A percentile compares a stretch with the other conserved stretches of the same genome.
These are phyloP conservation scores for Talaromyces albobiverticillius DNA, from an alignment of 2,329 filamentous ascomycete species.

Conservation along the genomic window DNA sequence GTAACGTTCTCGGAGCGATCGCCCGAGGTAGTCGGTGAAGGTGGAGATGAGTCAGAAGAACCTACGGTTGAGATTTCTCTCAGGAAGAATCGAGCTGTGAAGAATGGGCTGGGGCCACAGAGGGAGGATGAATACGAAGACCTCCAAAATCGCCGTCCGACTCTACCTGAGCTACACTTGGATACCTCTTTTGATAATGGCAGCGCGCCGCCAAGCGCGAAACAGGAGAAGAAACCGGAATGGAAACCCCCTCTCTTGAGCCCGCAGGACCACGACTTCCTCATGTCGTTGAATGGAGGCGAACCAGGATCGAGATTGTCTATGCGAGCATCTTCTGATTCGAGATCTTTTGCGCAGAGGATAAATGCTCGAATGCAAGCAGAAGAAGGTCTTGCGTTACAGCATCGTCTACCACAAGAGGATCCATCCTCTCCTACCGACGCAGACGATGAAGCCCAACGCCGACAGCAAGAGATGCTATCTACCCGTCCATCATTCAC, in stretches of 20 bases:
- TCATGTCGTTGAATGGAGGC: constrained; percentile 30
- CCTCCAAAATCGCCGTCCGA: constrained; percentile 17
- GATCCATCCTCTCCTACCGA: constrained; percentile 29
- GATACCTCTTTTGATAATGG: constrained; percentile 31
- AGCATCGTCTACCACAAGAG: constrained; percentile 36
- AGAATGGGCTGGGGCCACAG: neutral
- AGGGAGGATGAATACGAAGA: constrained; percentile 6
- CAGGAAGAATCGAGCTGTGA: constrained; percentile 25
- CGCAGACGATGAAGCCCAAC: constrained; percentile 19
- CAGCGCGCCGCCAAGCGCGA: constrained; percentile 1
- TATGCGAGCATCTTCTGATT: constrained; percentile 36
- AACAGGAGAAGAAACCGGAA: constrained; percentile 15
- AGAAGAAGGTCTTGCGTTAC: constrained; percentile 51
- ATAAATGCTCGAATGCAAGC: constrained; percentile 52
- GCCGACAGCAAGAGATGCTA: constrained; percentile 9
- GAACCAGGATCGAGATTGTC: constrained; percentile 36
- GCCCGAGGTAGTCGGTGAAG: constrained; percentile 84
- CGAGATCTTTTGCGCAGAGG: constrained; percentile 45
- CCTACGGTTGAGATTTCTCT: constrained; percentile 70
- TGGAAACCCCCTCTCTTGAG: constrained; percentile 31
- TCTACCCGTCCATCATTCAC: constrained; percentile 24
- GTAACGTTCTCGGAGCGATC: constrained; percentile 71
- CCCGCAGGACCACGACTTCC: constrained; percentile 35
- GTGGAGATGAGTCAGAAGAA: constrained; percentile 78
- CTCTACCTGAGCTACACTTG: constrained; percentile 28